Conservation (phyloP, 1,139 yeast genomes). For the Wickerhamomyces sp. region DNA sequence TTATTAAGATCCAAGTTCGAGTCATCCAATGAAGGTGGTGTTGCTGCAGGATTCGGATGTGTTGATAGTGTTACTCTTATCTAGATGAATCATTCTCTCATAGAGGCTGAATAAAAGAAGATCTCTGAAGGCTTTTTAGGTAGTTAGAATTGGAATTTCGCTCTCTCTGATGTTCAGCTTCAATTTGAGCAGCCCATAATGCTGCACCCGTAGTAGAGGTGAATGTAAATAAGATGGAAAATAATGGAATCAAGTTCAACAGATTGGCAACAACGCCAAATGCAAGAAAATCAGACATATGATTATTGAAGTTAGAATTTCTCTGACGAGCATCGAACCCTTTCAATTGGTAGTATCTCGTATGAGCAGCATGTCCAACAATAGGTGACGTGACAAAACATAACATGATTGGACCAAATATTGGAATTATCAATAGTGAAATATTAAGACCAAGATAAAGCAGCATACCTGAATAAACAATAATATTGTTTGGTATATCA, state of each 20-base stretch:
- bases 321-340: constrained; percentile 42
- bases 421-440: constrained; percentile 48
- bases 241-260: constrained; percentile 56
- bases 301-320: constrained; percentile 26
- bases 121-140: neutral
- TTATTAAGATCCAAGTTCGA: constrained; percentile 83
- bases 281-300: constrained; percentile 18
- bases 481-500: constrained; percentile 24
- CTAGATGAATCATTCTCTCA: neutral
- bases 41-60: constrained; percentile 98
- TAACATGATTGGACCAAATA: constrained; percentile 55
- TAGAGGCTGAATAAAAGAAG: neutral
- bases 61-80: constrained; percentile 62
- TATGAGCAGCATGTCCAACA: constrained; percentile 51
- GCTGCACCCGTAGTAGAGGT: constrained; percentile 72
- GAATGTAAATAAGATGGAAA: constrained; percentile 57
- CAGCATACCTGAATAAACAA: constrained; percentile 31
- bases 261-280: constrained; percentile 59
- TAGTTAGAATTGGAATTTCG: neutral
- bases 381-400: constrained; percentile 54
- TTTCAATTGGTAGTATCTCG: constrained; percentile 57
- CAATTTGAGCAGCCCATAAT: constrained; percentile 50
- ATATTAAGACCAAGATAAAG: constrained; percentile 29
- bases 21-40: constrained; percentile 93
- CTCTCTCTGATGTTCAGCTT: constrained; percentile 13